Evolutionary conservation across 345 rosid species (phyloP).

Genomic region (Linum tenue): DNA sequence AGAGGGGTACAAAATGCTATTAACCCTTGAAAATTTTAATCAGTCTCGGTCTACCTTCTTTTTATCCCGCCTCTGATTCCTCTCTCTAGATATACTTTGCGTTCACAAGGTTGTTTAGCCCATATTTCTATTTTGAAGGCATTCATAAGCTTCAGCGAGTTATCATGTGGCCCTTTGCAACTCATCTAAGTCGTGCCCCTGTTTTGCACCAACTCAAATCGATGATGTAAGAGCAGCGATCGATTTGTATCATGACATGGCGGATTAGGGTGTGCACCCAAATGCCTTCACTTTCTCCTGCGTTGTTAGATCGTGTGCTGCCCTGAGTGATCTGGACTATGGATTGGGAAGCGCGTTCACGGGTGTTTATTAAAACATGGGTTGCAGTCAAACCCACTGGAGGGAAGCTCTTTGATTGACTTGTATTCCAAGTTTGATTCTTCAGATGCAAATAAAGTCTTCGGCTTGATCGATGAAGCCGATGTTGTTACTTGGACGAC

Average conservation of each 20-base stretch:
- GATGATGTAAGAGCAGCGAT: constrained; percentile 19
- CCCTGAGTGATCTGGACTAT: constrained; percentile 27
- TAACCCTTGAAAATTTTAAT: too few relatives aligned
- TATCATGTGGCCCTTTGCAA: too few relatives aligned
- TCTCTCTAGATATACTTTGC: too few relatives aligned
- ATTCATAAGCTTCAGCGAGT: too few relatives aligned
- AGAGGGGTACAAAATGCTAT: too few relatives aligned
- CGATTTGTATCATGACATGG: constrained; percentile 35
- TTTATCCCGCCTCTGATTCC: too few relatives aligned
- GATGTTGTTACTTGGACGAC: constrained; percentile 59
- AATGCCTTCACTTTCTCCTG: constrained; percentile 61
- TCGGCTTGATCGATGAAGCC: constrained; percentile 26
- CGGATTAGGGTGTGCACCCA: constrained; percentile 31
- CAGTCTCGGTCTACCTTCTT: too few relatives aligned
- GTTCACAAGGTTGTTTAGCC: too few relatives aligned
- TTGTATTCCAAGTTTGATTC: constrained; percentile 46
- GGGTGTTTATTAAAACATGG: constrained; percentile 42
- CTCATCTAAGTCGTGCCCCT: too few relatives aligned
- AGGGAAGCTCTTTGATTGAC: constrained; percentile 42
- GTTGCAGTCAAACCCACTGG: constrained; percentile 31
- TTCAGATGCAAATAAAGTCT: constrained; percentile 31
- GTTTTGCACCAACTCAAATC: too few relatives aligned
- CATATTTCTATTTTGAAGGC: too few relatives aligned
- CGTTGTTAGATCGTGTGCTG: constrained; percentile 42
- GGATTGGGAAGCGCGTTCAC: constrained; percentile 48